Percentiles rank a stretch among this genome's conserved stretches.
These are phyloP conservation scores for Pleurozium schreberi DNA, from an alignment of 225 moss, liverwort and hornwort species.

Conservation along the genomic window DNA sequence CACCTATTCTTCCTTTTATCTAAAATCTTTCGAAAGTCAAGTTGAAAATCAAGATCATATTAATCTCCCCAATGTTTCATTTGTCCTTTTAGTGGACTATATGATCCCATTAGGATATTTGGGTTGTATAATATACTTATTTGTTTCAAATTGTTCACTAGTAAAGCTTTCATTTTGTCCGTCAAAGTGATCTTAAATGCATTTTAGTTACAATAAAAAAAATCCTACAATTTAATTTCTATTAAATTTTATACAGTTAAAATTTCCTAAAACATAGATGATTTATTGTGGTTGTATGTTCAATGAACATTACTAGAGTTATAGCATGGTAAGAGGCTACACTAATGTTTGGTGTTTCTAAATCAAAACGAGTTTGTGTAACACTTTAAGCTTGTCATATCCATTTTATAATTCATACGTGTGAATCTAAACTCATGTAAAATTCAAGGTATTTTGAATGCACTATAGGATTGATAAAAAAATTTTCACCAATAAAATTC, in stretches of 20 bases:
- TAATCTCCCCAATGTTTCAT: neutral
- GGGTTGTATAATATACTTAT: neutral
- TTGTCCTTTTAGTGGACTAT: fast-evolving
- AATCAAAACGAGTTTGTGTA: neutral
- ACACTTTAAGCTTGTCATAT: neutral
- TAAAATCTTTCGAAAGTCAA: neutral
- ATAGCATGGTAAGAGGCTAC: neutral
- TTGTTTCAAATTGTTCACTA: neutral
- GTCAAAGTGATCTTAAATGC: neutral
- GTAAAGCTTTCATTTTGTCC: neutral
- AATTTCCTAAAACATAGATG: neutral
- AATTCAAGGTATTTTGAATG: neutral
- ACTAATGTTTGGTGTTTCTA: neutral
- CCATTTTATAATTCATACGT: too few relatives aligned
- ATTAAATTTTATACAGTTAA: fast-evolving
- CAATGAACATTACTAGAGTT: neutral
- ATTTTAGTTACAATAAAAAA: neutral
- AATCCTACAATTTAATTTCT: neutral
- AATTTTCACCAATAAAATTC: neutral
- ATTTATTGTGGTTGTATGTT: neutral
- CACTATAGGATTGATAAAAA: neutral
- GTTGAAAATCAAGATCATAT: neutral
- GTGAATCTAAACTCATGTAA: too few relatives aligned
- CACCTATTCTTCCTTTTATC: too few relatives aligned
- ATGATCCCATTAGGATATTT: neutral